Base-by-base conservation (phyloP, 768 basidiomycete species). In the Kwoniella sp. region DNA sequence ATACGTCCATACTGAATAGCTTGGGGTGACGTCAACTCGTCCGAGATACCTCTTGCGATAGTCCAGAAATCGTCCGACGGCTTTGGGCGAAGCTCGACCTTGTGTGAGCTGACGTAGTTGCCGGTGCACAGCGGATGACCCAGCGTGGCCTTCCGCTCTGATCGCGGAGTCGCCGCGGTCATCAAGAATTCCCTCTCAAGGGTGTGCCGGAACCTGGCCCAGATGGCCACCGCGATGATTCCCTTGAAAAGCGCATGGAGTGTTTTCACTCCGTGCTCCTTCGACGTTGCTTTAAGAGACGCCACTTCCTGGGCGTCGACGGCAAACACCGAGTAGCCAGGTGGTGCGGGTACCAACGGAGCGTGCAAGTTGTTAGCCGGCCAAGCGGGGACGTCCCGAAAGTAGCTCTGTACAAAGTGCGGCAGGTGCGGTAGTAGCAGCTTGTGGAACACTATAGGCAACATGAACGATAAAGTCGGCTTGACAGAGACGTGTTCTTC, bases 171-270 rank as follows among this genome's bases (percentile, higher is more conserved):
- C 15, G 28, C 26, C 5, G 40, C 38, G 1, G 19, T 14, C 9
- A 59, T 26, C 12, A 41, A 12, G 28, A 52, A 47, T 20, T 38
- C 36, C 3, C 26, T 14, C 9, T 22, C n/a, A 28, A 32, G 23
- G 19, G 37, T 6, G 20, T 50, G 23, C 1, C 37, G 15, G 38
- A 42, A 57, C 11, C 50, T 31, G 3, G 53, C 26, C 52, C 56
- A 60, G 3, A 63, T 46, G 12, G 58, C 48, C 8, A 33, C 37
- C 3, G 40, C 22, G 27, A 37, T 57, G 4, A 48, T 44, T 11
- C 46, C 23, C 26, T 57, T 41, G 19, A 63, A 31, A 0, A 57
- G 22, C 6, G 50, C 41, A 34, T 63, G 62, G 14, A 63, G 40
- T 0, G 58, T 59, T 12, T 44, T 46, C 15, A 63, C 48, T 11